These are phyloP conservation scores for Pyrenophora tritici-repentis DNA, from an alignment of 2,329 filamentous ascomycete species.

Conservation along the genomic window DNA sequence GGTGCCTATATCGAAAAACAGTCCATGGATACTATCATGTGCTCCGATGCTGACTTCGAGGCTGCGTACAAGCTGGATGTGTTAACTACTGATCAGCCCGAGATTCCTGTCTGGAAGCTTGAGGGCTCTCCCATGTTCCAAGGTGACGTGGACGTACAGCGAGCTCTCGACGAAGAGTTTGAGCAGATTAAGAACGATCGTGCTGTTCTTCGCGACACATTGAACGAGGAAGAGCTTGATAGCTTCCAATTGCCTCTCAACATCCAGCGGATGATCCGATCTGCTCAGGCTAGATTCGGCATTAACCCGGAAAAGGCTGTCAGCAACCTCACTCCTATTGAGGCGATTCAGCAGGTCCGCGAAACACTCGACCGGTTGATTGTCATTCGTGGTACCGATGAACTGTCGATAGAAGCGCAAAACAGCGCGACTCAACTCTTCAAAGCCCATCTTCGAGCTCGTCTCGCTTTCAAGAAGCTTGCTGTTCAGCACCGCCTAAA, in stretches of 20 bases:
- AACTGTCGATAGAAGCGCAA: slow-evolving; percentile 84
- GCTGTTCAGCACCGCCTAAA: slow-evolving; percentile 84
- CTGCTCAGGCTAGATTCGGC: slow-evolving; percentile 86
- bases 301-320: slow-evolving; percentile 77
- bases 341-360: slow-evolving; percentile 81
- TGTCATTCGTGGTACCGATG: slow-evolving; percentile 84
- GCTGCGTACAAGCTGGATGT: slow-evolving; percentile 84
- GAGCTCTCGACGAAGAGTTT: slow-evolving; percentile 85
- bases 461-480: slow-evolving; percentile 89
- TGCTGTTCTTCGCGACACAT: slow-evolving; percentile 70
- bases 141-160: slow-evolving; percentile 86
- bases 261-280: slow-evolving; percentile 86
- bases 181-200: slow-evolving; percentile 78
- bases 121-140: slow-evolving; percentile 86
- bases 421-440: slow-evolving; percentile 86
- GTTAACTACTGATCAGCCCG: slow-evolving; percentile 71
- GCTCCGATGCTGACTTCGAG: slow-evolving; percentile 77
- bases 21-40: slow-evolving; percentile 81
- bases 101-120: slow-evolving; percentile 71
- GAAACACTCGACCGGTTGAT: slow-evolving; percentile 76
- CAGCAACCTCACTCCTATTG: slow-evolving; percentile 86
- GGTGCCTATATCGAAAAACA: slow-evolving; percentile 94
- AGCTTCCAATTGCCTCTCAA: slow-evolving; percentile 93
- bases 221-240: slow-evolving; percentile 74
- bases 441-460: slow-evolving; percentile 88